These are phyloP conservation scores for Panus rudis DNA, from an alignment of 768 basidiomycete genomes.

Conservation along the genomic window DNA sequence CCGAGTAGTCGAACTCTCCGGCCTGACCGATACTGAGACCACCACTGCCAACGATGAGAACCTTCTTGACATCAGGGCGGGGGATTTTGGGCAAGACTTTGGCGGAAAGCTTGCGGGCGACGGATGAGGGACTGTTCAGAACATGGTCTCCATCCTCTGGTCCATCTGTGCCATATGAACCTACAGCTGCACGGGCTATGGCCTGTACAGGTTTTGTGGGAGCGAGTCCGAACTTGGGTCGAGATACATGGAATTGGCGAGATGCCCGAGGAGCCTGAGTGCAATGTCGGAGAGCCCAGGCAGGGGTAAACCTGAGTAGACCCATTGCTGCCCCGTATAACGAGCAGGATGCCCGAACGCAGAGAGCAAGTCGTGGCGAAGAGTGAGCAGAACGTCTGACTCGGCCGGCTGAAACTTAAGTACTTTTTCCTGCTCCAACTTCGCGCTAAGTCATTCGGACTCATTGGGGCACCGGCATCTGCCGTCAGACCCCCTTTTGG, in stretches of 20 bases:
- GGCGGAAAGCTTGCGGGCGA: constrained; percentile 89
- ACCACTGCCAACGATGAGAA: constrained; percentile 93
- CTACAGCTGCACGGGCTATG: constrained; percentile 70
- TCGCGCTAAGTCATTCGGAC: no score
- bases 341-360: no score
- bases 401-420: no score
- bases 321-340: no score
- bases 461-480: no score
- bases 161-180: constrained; percentile 44
- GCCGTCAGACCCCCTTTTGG: no score
- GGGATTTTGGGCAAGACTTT: constrained; percentile 90
- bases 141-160: constrained; percentile 52
- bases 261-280: constrained; percentile 5
- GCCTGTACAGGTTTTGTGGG: constrained; percentile 54
- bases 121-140: constrained; percentile 89
- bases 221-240: constrained; percentile 27
- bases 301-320: constrained; percentile 15
- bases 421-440: no score
- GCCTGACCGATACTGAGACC: constrained; percentile 97
- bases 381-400: no score
- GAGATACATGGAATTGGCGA: constrained; percentile 39
- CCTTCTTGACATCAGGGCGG: constrained; percentile 88
- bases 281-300: constrained; percentile 12
- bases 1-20: constrained; percentile 99
- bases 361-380: no score